Evolutionary conservation across 108 stramenopile species (phyloP).

Genomic region (Conticribra weissflogii): DNA sequence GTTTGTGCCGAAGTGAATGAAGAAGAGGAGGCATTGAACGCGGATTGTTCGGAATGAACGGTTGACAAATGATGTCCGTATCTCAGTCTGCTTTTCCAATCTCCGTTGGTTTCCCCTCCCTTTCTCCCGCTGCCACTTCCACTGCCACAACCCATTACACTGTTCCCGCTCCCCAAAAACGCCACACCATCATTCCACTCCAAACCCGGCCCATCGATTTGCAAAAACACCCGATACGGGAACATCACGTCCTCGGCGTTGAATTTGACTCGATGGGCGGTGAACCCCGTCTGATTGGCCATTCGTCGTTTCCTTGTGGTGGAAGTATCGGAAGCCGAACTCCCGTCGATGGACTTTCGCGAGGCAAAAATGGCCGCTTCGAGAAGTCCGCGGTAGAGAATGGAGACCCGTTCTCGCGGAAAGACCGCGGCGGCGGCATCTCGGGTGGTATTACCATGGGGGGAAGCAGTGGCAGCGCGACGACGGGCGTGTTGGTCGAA

Average conservation of each 20-base stretch:
- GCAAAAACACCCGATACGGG: constrained; percentile 40
- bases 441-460: not conserved
- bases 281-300: constrained; percentile 44
- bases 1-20: not conserved
- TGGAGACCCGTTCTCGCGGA: constrained; percentile 38
- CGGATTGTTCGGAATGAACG: not conserved
- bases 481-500: constrained; percentile 22
- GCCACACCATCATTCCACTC: constrained; percentile 41
- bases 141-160: not conserved
- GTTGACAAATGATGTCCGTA: constrained; percentile 39
- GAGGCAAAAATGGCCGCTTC: constrained; percentile 37
- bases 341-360: constrained; percentile 6
- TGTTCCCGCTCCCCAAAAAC: not conserved
- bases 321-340: not conserved
- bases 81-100: constrained; percentile 44
- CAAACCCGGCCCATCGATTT: constrained; percentile 27
- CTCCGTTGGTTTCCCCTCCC: constrained; percentile 4
- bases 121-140: not conserved
- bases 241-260: constrained; percentile 39
- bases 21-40: not conserved
- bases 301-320: constrained; percentile 5
- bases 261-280: constrained; percentile 28
- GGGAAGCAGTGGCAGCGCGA: not conserved
- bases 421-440: constrained; percentile 2
- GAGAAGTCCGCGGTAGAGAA: constrained; percentile 34